Percentiles rank a stretch among this genome's conserved stretches.
These are phyloP conservation scores for Beauveria medogensis DNA, from an alignment of 2,329 filamentous ascomycete genomes.

Conservation along the genomic window DNA sequence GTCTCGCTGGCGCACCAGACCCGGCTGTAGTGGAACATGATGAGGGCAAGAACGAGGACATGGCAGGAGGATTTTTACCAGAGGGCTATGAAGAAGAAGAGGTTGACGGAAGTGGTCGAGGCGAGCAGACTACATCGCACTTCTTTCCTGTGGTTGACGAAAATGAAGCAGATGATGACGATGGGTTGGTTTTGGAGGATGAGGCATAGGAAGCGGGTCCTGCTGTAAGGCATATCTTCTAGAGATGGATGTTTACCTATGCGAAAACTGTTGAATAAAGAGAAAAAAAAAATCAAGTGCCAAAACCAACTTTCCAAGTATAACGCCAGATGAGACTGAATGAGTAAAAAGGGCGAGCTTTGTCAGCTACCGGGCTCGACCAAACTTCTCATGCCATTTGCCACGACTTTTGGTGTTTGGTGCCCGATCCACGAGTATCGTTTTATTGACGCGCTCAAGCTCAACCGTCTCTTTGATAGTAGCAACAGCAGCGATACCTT, in stretches of 20 bases:
- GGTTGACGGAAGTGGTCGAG: constrained; percentile 25
- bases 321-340: too few species aligned
- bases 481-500: constrained; percentile 40
- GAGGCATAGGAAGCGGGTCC: neutral
- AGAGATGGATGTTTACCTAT: too few species aligned
- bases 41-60: constrained; percentile 35
- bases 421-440: constrained; percentile 23
- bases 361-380: constrained; percentile 29
- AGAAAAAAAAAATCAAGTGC: too few species aligned
- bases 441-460: constrained; percentile 47
- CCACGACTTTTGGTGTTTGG: constrained; percentile 27
- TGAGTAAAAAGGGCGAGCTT: neutral
- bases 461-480: constrained; percentile 57
- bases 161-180: constrained; percentile 29
- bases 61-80: constrained; percentile 54
- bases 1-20: constrained; percentile 13
- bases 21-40: constrained; percentile 14
- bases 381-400: constrained; percentile 57
- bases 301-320: too few species aligned
- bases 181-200: constrained; percentile 12
- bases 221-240: too few species aligned
- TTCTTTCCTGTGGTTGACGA: constrained; percentile 42
- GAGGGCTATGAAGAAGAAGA: constrained; percentile 44
- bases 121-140: constrained; percentile 28
- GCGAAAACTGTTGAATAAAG: too few species aligned